These are phyloP conservation scores for Leptographium radiaticola DNA, from an alignment of 2,329 filamentous ascomycete species.

Conservation along the genomic window DNA sequence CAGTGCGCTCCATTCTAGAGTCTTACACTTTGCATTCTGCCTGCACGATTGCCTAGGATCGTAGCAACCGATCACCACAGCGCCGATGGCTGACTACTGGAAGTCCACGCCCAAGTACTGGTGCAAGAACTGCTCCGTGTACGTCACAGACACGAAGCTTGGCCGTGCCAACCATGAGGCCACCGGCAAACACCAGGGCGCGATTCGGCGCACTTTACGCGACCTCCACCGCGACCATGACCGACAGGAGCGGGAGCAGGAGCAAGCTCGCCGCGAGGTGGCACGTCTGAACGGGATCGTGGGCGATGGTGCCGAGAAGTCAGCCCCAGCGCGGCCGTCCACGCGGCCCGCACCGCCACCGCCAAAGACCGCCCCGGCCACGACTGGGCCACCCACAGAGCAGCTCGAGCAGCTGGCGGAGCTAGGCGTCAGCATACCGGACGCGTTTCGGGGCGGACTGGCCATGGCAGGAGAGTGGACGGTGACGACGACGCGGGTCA, in stretches of 20 bases:
- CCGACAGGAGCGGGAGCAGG: slow-evolving; percentile 65
- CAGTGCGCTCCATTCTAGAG: too few species aligned
- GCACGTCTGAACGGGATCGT: slow-evolving; percentile 73
- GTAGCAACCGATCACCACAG: not conserved
- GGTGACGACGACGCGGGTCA: slow-evolving; percentile 48
- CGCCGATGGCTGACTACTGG: slow-evolving; percentile 94
- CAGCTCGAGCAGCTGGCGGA: slow-evolving; percentile 82
- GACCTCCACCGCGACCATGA: slow-evolving; percentile 80
- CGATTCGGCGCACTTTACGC: slow-evolving; percentile 77
- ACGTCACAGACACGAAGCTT: slow-evolving; percentile 83
- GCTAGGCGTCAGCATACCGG: slow-evolving; percentile 75
- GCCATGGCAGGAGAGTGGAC: slow-evolving; percentile 87
- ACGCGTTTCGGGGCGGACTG: slow-evolving; percentile 65
- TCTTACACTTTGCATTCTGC: too few species aligned
- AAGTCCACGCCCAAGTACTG: slow-evolving; percentile 95
- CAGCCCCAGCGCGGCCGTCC: not conserved
- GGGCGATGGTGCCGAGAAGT: slow-evolving; percentile 18
- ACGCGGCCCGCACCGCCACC: not conserved
- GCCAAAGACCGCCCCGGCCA: not conserved
- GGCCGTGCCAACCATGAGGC: slow-evolving; percentile 83
- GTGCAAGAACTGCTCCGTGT: slow-evolving; percentile 93
- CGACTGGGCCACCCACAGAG: slow-evolving; percentile 39
- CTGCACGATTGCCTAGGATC: too few species aligned
- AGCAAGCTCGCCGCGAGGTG: slow-evolving; percentile 71
- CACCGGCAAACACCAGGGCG: slow-evolving; percentile 71